These are phyloP conservation scores for Starmerella bombicola DNA, from an alignment of 805 yeast species.

Conservation along the genomic window DNA sequence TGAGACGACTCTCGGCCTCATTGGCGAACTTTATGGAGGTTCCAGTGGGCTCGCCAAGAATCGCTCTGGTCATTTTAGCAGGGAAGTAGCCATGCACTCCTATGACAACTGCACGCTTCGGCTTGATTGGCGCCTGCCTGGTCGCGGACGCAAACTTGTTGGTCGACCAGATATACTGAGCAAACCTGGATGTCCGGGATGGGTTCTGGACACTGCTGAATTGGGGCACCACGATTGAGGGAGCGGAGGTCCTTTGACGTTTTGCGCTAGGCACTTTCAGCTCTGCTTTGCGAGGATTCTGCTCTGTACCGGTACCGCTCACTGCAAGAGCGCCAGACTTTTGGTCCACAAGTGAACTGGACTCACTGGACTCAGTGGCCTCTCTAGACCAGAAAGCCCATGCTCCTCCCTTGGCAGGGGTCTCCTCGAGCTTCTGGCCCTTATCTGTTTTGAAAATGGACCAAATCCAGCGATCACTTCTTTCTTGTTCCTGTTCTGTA, in stretches of 20 bases:
- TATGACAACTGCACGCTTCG: constrained; percentile 46
- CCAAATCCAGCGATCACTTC: not conserved
- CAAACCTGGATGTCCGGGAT: constrained; percentile 22
- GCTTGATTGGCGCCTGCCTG: not conserved
- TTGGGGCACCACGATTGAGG: constrained; percentile 13
- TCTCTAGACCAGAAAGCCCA: constrained; percentile 31
- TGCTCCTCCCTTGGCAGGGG: constrained; percentile 8
- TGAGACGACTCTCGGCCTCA: constrained; percentile 73
- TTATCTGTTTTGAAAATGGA: constrained; percentile 1
- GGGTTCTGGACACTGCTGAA: constrained; percentile 10
- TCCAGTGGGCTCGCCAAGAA: constrained; percentile 93
- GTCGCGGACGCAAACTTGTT: constrained; percentile 5
- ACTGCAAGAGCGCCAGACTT: constrained; percentile 26
- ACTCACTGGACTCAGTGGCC: not conserved
- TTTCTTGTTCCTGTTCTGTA: not conserved
- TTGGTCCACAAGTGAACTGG: constrained; percentile 10
- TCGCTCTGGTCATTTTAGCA: constrained; percentile 64
- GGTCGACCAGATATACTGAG: constrained; percentile 23
- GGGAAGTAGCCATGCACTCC: constrained; percentile 98
- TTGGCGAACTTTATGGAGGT: constrained; percentile 82
- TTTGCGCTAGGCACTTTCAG: constrained; percentile 9
- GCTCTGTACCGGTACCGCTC: constrained; percentile 25
- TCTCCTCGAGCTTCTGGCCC: not conserved
- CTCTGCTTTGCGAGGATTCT: constrained; percentile 23
- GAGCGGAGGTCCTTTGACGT: constrained; percentile 6